These are phyloP conservation scores for Cladorrhinum samala DNA, from an alignment of 495 filamentous ascomycete species.

Conservation along the genomic window DNA sequence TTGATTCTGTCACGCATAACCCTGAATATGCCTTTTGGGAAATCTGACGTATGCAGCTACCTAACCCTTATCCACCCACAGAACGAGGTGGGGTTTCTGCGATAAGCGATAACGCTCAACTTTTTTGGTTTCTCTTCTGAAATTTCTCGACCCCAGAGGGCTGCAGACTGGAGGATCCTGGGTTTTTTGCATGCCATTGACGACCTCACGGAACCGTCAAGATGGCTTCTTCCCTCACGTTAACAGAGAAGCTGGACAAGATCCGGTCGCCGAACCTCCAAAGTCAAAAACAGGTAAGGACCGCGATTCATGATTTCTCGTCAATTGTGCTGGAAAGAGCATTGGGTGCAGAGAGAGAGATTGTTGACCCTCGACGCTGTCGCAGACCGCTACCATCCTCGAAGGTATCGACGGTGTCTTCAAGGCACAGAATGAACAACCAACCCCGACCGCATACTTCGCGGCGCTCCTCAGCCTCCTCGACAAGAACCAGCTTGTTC, in stretches of 20 bases:
- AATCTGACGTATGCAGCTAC: not conserved
- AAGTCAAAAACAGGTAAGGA: constrained; percentile 82
- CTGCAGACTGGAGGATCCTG: constrained; percentile 9
- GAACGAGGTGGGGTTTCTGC: constrained; percentile 13
- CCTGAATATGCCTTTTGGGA: no score
- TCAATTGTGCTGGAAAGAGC: no score
- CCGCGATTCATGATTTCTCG: no score
- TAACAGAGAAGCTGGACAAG: constrained; percentile 88
- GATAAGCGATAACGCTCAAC: constrained; percentile 26
- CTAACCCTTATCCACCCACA: constrained; percentile 21
- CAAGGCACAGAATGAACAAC: constrained; percentile 72
- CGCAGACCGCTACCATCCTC: constrained; percentile 78
- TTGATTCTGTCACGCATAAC: not conserved
- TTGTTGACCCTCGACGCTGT: constrained; percentile 9
- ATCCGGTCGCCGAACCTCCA: constrained; percentile 94
- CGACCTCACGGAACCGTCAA: constrained; percentile 19
- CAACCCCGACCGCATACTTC: constrained; percentile 86
- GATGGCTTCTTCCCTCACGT: constrained; percentile 55
- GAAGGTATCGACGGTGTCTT: constrained; percentile 89
- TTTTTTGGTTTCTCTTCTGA: constrained; percentile 20
- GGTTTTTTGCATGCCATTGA: constrained; percentile 17
- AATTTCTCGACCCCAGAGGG: constrained; percentile 19
- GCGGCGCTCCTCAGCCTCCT: constrained; percentile 91
- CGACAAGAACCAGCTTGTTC: constrained; percentile 76
- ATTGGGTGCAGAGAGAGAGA: not conserved